phyloP scores from a whole-genome alignment of 1,139 yeast species.

The Yamadazyma diospyri region DNA sequence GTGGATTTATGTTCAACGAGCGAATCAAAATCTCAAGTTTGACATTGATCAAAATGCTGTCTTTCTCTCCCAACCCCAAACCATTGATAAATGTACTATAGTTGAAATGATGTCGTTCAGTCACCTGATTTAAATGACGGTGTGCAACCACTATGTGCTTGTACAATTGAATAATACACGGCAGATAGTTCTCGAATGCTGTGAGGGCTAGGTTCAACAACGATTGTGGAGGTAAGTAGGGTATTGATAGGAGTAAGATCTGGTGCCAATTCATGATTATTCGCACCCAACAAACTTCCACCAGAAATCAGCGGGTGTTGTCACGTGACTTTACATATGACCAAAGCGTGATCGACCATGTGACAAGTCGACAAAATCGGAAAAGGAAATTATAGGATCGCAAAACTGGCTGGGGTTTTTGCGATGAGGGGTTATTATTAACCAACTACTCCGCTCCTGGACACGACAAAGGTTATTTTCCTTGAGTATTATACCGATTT shows the following conservation, averaged over 20 bases:
- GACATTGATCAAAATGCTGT: slow-evolving; percentile 25
- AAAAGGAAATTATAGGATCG: too few relatives aligned
- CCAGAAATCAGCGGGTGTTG: background rate
- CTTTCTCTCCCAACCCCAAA: slow-evolving; percentile 3
- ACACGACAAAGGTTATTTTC: too few relatives aligned
- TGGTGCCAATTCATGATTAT: slow-evolving; percentile 1
- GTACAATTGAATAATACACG: slow-evolving; percentile 31
- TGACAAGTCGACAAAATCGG: too few relatives aligned
- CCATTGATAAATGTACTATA: slow-evolving; percentile 21
- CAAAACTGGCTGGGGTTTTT: too few relatives aligned
- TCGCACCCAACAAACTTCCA: slow-evolving; percentile 2
- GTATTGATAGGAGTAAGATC: slow-evolving; percentile 16
- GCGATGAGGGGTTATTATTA: too few relatives aligned
- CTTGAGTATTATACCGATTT: too few relatives aligned
- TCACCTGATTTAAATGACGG: slow-evolving; percentile 19
- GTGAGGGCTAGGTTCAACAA: slow-evolving; percentile 35
- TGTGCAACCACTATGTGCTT: slow-evolving; percentile 22
- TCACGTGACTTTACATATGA: too few relatives aligned
- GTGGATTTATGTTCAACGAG: slow-evolving; percentile 27
- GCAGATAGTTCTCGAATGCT: slow-evolving; percentile 33
- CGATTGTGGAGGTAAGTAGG: slow-evolving; percentile 32
- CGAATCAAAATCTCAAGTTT: slow-evolving; percentile 24
- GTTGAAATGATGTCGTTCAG: slow-evolving; percentile 18
- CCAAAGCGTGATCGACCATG: too few relatives aligned
- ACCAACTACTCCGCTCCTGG: too few relatives aligned